Conservation (phyloP, 129 eudicot genomes). For the Flaveria sonorensis region DNA sequence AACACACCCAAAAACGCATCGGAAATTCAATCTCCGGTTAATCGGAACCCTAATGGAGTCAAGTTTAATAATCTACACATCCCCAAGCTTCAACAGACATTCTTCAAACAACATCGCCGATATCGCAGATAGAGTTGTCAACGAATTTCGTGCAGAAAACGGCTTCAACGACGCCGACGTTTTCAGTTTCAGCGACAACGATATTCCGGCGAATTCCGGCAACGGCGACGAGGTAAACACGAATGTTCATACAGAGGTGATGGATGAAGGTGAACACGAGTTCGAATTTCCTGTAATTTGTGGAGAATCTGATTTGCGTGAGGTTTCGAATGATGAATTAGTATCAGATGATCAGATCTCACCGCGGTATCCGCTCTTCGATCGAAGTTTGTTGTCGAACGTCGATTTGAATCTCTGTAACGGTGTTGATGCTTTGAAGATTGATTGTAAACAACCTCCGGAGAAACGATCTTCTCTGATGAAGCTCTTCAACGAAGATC, state of each 20-base stretch:
- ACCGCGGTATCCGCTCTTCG: constrained; percentile 59
- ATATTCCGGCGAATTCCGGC: neutral
- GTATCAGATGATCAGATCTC: constrained; percentile 55
- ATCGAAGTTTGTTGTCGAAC: constrained; percentile 38
- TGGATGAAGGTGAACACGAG: constrained; percentile 39
- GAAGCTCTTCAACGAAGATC: constrained; percentile 55
- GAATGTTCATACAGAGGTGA: neutral
- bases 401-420: neutral
- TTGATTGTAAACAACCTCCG: constrained; percentile 12
- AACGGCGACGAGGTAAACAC: neutral
- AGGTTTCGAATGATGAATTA: constrained; percentile 48
- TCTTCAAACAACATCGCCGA: constrained; percentile 42
- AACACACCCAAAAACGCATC: neutral
- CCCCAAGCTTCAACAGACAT: constrained; percentile 64
- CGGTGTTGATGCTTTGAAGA: neutral
- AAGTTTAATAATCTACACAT: constrained; percentile 23
- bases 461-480: constrained; percentile 42
- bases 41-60: constrained; percentile 43
- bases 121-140: constrained; percentile 65
- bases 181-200: constrained; percentile 11
- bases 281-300: constrained; percentile 59
- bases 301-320: constrained; percentile 22
- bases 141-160: constrained; percentile 35
- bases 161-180: constrained; percentile 15
- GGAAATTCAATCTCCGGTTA: neutral